phyloP scores from a whole-genome alignment of 345 rosid species.

The Hibiscus syriacus region DNA sequence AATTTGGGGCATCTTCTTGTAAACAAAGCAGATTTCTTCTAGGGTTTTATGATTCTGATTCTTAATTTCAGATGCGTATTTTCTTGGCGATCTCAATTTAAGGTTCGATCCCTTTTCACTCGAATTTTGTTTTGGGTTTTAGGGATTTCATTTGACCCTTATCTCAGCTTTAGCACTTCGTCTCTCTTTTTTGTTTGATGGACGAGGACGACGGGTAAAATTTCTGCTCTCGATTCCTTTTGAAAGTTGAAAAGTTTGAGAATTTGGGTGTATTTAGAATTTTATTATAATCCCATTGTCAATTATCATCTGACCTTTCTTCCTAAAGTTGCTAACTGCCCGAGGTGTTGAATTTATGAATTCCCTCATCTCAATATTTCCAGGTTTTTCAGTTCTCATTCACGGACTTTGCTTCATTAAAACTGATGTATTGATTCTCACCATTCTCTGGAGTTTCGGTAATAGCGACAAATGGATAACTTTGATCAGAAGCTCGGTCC shows the following conservation, averaged over 20 bases:
- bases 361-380: not conserved
- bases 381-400: not conserved
- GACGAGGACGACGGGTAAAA: not conserved
- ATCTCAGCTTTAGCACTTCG: not conserved
- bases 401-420: not conserved
- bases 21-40: not conserved
- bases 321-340: not conserved
- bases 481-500: constrained; percentile 10
- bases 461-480: not conserved
- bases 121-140: not conserved
- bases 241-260: not conserved
- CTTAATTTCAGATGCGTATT: not conserved
- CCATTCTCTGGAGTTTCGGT: not conserved
- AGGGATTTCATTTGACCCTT: not conserved
- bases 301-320: not conserved
- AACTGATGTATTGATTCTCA: not conserved
- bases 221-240: not conserved
- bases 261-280: not conserved
- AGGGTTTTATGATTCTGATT: not conserved
- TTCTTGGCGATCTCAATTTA: not conserved
- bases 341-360: not conserved
- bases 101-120: constrained; percentile 9
- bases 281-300: not conserved
- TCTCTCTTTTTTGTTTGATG: not conserved
- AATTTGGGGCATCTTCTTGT: not conserved